These are phyloP conservation scores for Coemansia sp. DNA, from an alignment of 192 early-diverging fungal genomes.

Conservation along the genomic window DNA sequence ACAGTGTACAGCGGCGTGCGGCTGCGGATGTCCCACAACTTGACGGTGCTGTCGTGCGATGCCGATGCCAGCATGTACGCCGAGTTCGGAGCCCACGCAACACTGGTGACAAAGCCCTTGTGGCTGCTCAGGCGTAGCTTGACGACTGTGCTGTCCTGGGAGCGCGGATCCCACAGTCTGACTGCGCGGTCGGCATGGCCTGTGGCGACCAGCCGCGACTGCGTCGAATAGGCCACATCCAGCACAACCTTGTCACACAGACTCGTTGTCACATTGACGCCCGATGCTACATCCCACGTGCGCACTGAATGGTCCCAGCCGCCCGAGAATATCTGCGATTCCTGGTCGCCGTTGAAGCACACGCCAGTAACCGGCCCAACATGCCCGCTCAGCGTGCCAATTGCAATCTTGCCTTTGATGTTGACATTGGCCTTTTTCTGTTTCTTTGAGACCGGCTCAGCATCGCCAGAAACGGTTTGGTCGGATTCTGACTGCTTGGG, in stretches of 20 bases:
- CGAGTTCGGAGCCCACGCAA: conserved; percentile 80
- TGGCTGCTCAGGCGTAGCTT: conserved; percentile 78
- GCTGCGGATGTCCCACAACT: conserved; percentile 94
- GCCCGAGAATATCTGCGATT: conserved; percentile 75
- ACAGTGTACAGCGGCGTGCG: conserved; percentile 82
- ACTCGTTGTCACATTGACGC: conserved; percentile 74
- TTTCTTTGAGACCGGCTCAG: conserved; percentile 39
- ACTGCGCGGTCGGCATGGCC: conserved; percentile 84
- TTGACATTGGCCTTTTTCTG: conserved; percentile 25
- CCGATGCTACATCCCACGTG: conserved; percentile 83
- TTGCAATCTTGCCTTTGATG: conserved; percentile 39
- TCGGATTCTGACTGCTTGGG: conserved; percentile 57
- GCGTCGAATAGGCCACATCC: conserved; percentile 69
- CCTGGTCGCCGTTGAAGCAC: conserved; percentile 63
- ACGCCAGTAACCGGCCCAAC: conserved; percentile 74
- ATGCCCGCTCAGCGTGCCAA: conserved; percentile 67
- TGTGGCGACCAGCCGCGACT: conserved; percentile 75
- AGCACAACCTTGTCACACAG: conserved; percentile 89
- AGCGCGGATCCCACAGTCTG: conserved; percentile 89
- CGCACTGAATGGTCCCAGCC: conserved; percentile 94
- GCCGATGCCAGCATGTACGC: conserved; percentile 75
- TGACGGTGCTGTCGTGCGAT: conserved; percentile 84
- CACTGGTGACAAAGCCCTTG: conserved; percentile 79
- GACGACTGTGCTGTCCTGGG: conserved; percentile 71
- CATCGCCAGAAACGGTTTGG: conserved; percentile 16